Base-by-base conservation (phyloP, 2,329 filamentous ascomycete species). In the Neonectria sp. region DNA sequence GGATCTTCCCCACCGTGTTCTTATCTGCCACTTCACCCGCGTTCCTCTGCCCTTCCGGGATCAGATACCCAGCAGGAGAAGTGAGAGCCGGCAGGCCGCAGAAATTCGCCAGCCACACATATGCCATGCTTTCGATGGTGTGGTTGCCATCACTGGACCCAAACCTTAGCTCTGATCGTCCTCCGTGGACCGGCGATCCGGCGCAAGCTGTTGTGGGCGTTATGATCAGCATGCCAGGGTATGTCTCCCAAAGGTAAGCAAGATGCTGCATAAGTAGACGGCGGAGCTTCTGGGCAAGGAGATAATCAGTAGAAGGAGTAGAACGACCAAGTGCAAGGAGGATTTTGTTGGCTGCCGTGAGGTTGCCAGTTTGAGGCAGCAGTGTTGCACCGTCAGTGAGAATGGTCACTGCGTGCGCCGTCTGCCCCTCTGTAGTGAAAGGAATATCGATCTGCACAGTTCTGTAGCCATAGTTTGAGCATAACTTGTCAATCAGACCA, bases 401-500 rank as follows among this genome's bases (percentile, higher is more conserved):
- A 68, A 95, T 92, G 0, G 92, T 93, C 68, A 95, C 80, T 25
- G 91, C 90, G 78, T 95, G 93, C 0, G 92, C 92, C 24, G 89
- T 85, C 78, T 94, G 92, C 25, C 91, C 92, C 73, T 93, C 87
- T 12, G 84, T 76, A 1, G 89, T 72, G 29, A 89, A 84, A 0
- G 90, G 90, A 55, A 92, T 86, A 4, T 82, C 81, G 67, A 92
- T 87, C 40, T 88, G 82, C 3, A 91, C 80, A 2, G 85, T 75
- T 17, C 78, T 78, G 77, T 92, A 92, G 49, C 85, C 86, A 17
- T 85, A 80, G 17, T 86, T 79, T 3, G 79, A 73, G 15, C 83
- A 85, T 3, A 94, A 82, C 59, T 86, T 86, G 17, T 86, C 84
- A 40, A 92, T 76, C 55, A 85, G 78, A 21, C 67, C 70, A 17